Evolutionary conservation across 2,329 filamentous ascomycete genomes (phyloP), one percentile per base, ranked within the genome.

Genomic region (Coniosporium tulheliwenetii): DNA sequence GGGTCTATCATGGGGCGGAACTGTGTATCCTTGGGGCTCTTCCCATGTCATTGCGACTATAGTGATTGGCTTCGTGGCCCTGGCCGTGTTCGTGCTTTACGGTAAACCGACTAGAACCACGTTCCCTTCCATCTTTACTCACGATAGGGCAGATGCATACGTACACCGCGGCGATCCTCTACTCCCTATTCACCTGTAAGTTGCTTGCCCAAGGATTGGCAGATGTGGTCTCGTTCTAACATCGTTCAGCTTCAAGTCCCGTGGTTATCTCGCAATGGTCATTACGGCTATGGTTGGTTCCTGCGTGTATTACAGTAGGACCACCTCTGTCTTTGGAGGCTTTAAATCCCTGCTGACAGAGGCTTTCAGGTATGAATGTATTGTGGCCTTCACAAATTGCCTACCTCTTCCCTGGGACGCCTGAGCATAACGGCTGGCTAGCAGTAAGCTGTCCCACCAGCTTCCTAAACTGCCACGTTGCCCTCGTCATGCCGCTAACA

Each of bases 1-100:
- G 45, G 66, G 65, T 5, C 54, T 70, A 41, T 65, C 62, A 16
- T 68, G 63, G 52, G 64, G 63, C 14, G 64, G 64, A 13, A 51
- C 47, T 38, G 54, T 62, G 35, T 65, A 65, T 45, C 56, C 62
- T 2, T 67, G 63, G 64, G 59, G 53, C n/a, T 61, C 60, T 1
- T 57, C 58, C 1, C 54, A 57, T 2, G 60, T 61, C 10, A 62
- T 66, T 38, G 52, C 53, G 1, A 55, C 59, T 5, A 53, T 67
- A 12, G 43, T 63, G 2, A 46, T 62, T 14, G 63, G 63, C 3
- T 47, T 45, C 2, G 39, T 49, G 1, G 47, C 57, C 1, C 49
- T 66, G 7, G 44, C 63, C 16, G 50, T 47, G 0, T 56, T 66
- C 12, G 58, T 64, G 13, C 26, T 60, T 10, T 66, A 57, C 47